A percentile compares a stretch with the other conserved stretches of the same genome.
Evolutionary conservation across 495 filamentous ascomycete species (phyloP).

Genomic region (Hyphodiscus hymeniophilus): DNA sequence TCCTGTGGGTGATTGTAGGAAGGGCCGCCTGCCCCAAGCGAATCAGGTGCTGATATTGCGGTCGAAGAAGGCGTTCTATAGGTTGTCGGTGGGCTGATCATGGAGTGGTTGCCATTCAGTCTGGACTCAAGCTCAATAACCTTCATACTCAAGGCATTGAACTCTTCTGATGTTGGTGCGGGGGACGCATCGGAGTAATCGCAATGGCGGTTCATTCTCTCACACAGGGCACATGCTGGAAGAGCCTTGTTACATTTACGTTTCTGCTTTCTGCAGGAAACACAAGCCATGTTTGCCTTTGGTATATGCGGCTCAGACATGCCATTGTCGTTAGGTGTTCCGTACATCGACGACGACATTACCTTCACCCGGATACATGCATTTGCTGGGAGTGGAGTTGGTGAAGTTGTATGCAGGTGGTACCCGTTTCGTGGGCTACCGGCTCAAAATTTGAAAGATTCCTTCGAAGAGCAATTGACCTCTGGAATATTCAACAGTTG

Average conservation of each 20-base stretch:
- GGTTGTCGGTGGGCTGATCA: neutral
- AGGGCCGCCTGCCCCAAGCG: conserved; percentile 1
- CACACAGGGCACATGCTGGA: conserved; percentile 34
- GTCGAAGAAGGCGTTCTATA: conserved; percentile 10
- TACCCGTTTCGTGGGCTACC: no score
- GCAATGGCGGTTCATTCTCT: conserved; percentile 31
- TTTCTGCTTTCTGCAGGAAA: conserved; percentile 34
- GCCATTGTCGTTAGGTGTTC: neutral
- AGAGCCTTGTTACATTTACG: conserved; percentile 40
- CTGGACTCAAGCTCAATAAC: conserved; percentile 32
- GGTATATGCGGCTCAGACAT: conserved; percentile 1
- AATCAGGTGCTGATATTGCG: conserved; percentile 3
- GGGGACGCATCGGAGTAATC: conserved; percentile 30
- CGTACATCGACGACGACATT: conserved; percentile 12
- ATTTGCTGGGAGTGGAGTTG: no score
- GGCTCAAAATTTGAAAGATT: no score
- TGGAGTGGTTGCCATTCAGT: conserved; percentile 17
- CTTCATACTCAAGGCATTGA: conserved; percentile 28
- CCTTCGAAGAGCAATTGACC: no score
- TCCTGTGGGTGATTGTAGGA: conserved; percentile 10
- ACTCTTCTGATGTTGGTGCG: conserved; percentile 32
- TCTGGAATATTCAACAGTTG: no score
- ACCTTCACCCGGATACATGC: no score
- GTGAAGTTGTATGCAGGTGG: no score
- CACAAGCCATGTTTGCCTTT: conserved; percentile 21